Base-by-base conservation (phyloP, 495 filamentous ascomycete genomes). In the Hypoxylon lienhwacheense region DNA sequence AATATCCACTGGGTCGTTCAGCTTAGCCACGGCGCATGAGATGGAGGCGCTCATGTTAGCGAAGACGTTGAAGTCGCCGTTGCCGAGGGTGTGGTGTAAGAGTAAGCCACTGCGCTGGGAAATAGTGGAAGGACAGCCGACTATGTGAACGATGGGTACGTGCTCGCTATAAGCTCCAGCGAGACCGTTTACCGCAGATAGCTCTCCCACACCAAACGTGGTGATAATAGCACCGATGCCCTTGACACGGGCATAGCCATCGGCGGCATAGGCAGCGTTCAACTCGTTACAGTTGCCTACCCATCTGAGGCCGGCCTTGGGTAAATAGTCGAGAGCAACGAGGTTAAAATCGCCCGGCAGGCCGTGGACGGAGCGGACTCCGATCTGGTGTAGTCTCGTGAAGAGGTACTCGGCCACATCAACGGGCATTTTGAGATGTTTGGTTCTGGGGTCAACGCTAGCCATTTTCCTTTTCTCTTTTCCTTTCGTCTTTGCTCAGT, bases 21-120 rank as follows among this genome's bases (percentile, higher is more conserved):
- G 76, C 21, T 81, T 81, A 7, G 85, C 83, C 24, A 83, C 74
- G 22, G 82, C 79, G 65, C 84, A 88, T 4, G 89, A 86, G 54
- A 96, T 85, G 16, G 80, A 70, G 10, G 73, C 71, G 64, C 76
- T 86, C 86, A 97, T 96, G 53, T 85, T 78, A 55, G 81, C 74
- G 64, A 93, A 96, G n/a, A 88, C 88, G 47, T 87, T 82, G 69
- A 88, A 93, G 65, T 93, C 86, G 21, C 91, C 91, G 64, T 96
- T 93, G 24, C 90, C 91, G 10, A 97, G 84, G 1, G 91, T 95
- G 70, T 97, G 92, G 66, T 97, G 92, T 8, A 97, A 77, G n/a
- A 95, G 74, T 66, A 84, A 76, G 58, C 81, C 81, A 53, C 79
- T 72, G 40, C 70, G 73, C 63, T 87, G 83, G 4, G 80, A 77